Percentiles rank a stretch among this genome's conserved stretches.
These are phyloP conservation scores for Nectriaceae sp. DNA, from an alignment of 2,329 filamentous ascomycete genomes.

Conservation along the genomic window DNA sequence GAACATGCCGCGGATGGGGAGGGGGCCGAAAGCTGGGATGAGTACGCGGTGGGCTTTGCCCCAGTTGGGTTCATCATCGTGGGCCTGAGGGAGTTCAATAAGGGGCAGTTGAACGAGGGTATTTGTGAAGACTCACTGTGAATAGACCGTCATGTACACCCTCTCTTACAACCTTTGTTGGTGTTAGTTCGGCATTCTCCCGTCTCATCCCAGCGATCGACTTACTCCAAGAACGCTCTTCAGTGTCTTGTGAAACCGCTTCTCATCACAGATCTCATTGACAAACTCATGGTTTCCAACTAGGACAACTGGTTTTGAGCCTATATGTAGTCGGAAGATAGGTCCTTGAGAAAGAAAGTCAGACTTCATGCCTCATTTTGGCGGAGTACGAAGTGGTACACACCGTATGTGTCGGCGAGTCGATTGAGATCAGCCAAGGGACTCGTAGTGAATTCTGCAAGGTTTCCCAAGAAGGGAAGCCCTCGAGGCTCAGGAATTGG, in stretches of 20 bases:
- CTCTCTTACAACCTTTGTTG: constrained; percentile 52
- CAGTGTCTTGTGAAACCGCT: constrained; percentile 63
- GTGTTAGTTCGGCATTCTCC: constrained; percentile 19
- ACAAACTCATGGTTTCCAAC: constrained; percentile 56
- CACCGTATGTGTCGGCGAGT: constrained; percentile 68
- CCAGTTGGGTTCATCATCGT: constrained; percentile 60
- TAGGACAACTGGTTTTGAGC: constrained; percentile 40
- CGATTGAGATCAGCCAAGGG: constrained; percentile 56
- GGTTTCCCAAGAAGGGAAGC: constrained; percentile 66
- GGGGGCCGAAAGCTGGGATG: constrained; percentile 69
- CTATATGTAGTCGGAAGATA: constrained; percentile 23
- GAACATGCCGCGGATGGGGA: constrained; percentile 70
- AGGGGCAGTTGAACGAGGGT: not conserved
- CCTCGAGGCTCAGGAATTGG: constrained; percentile 66
- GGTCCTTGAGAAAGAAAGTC: constrained; percentile 12
- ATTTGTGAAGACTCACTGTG: too few relatives aligned
- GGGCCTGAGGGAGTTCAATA: constrained; percentile 33
- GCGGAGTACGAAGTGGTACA: too few relatives aligned
- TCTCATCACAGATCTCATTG: constrained; percentile 66
- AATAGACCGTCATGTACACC: constrained; percentile 68
- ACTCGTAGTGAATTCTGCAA: constrained; percentile 62
- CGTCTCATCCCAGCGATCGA: not conserved
- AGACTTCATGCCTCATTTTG: not conserved
- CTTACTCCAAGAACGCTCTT: constrained; percentile 46
- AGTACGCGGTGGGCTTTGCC: constrained; percentile 66